phyloP scores from a whole-genome alignment of 2,329 filamentous ascomycete species.

The Penicillium verrucosum region DNA sequence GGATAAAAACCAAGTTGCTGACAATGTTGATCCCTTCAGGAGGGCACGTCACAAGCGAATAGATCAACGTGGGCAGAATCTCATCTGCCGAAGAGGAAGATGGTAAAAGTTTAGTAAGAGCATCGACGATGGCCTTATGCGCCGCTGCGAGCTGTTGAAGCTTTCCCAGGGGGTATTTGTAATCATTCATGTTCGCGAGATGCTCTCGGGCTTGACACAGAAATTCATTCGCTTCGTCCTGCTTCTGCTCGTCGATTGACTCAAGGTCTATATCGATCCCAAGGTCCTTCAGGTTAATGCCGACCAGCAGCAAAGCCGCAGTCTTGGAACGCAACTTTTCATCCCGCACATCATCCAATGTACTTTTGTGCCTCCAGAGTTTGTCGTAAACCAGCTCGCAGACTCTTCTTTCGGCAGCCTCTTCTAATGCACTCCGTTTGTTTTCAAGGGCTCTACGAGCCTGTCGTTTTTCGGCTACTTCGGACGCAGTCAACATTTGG shows the following conservation, averaged over 20 bases:
- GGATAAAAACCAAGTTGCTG: conserved; percentile 93
- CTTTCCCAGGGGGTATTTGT: conserved; percentile 86
- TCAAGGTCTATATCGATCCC: conserved; percentile 66
- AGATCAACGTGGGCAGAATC: conserved; percentile 94
- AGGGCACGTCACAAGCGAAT: conserved; percentile 85
- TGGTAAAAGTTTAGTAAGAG: conserved; percentile 62
- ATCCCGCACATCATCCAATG: conserved; percentile 90
- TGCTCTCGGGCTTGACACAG: conserved; percentile 69
- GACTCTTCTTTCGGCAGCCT: conserved; percentile 82
- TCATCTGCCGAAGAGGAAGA: conserved; percentile 90
- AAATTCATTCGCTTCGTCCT: conserved; percentile 68
- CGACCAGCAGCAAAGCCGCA: conserved; percentile 83
- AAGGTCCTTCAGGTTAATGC: conserved; percentile 81
- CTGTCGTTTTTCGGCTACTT: conserved; percentile 75
- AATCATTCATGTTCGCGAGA: conserved; percentile 77
- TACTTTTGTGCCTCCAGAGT: conserved; percentile 87
- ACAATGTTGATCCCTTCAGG: conserved; percentile 83
- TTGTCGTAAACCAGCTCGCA: conserved; percentile 82
- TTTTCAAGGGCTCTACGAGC: conserved; percentile 74
- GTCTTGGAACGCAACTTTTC: conserved; percentile 93
- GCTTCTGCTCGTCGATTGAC: conserved; percentile 55
- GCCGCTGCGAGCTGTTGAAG: conserved; percentile 81
- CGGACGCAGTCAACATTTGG: conserved; percentile 86
- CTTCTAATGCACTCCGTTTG: conserved; percentile 75
- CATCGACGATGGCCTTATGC: conserved; percentile 93